Base-by-base conservation (phyloP, 208 protist species). In the Borovskyia barvae region DNA sequence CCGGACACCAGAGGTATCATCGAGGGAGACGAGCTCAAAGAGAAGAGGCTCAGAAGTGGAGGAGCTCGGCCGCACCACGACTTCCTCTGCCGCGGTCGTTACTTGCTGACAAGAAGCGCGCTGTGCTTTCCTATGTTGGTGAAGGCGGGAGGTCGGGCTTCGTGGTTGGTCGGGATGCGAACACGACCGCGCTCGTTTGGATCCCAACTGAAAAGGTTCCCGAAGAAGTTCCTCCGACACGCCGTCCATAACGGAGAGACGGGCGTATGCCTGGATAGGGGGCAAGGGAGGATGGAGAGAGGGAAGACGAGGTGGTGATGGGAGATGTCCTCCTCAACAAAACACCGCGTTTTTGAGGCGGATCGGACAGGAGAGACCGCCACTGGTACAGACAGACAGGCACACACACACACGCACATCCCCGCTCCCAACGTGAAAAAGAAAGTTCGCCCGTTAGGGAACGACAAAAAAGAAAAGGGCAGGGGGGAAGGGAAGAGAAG, bases 141-240 rank as follows among this genome's bases (percentile, higher is more conserved):
- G 19, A 37, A 40, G 43, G 7, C 30, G 17, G 8, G 63, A 62
- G n/a, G 15, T 33, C 15, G 36, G 47, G 8, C 47, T 62, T 12
- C 53, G 29, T 9, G 25, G 20, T 19, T 70, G 54, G 3, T 52
- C 37, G 17, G 50, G n/a, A 25, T 49, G 22, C 3, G 53, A 62
- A 17, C 57, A 26, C 9, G 54, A 62, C 11, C 63, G 63, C 47
- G 50, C 63, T n/a, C 63, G 63, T 41, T 70, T 70, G 37, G 24
- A 12, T 28, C 6, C 25, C 2, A 22, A 20, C 3, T 51, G 63
- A 41, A 49, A 55, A 25, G 46, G 39, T 46, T 70, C 53, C 11
- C 54, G 46, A 26, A 62, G 43, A 17, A 70, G 47, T 9, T 24
- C 56, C 12, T 43, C 42, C 20, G 53, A 45, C 5, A 22, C 19